Percentiles rank a stretch among this genome's conserved stretches.
These are phyloP conservation scores for Phytophthora cactorum DNA, from an alignment of 352 stramenopile genomes.

Conservation along the genomic window DNA sequence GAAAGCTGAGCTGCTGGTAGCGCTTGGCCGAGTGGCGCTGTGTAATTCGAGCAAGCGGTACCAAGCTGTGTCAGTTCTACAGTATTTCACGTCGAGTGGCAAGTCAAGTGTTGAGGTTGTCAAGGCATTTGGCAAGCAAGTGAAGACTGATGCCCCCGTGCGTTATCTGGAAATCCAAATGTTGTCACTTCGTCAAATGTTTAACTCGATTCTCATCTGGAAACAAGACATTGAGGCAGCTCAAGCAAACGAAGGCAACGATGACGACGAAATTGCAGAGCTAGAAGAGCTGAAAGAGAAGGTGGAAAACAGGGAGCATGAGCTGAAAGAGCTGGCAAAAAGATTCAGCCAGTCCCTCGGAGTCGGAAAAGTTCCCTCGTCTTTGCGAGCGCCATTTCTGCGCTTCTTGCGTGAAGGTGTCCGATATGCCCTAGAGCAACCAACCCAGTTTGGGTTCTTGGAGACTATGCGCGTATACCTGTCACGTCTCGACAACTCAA, in stretches of 20 bases:
- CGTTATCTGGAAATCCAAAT: conserved; percentile 91
- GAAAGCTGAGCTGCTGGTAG: conserved; percentile 75
- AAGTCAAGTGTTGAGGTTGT: conserved; percentile 70
- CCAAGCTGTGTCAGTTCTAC: conserved; percentile 75
- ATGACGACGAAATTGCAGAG: conserved; percentile 41
- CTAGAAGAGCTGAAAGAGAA: conserved; percentile 65
- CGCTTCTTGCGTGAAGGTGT: conserved; percentile 86
- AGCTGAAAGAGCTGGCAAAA: conserved; percentile 80
- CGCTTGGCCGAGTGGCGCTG: conserved; percentile 71
- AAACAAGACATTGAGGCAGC: conserved; percentile 59
- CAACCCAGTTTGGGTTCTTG: conserved; percentile 72
- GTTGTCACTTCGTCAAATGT: conserved; percentile 78
- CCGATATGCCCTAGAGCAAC: conserved; percentile 67
- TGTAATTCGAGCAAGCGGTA: conserved; percentile 87
- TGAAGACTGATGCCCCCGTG: conserved; percentile 78
- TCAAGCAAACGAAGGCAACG: conserved; percentile 18
- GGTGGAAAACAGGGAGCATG: conserved; percentile 50
- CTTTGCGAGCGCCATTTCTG: conserved; percentile 78
- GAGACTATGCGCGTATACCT: conserved; percentile 73
- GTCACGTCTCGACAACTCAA: conserved; percentile 69
- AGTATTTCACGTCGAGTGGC: conserved; percentile 62
- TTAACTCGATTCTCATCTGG: conserved; percentile 61
- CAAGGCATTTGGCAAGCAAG: conserved; percentile 80
- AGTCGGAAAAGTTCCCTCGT: conserved; percentile 70
- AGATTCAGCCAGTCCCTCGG: conserved; percentile 83